Conservation (phyloP, 768 basidiomycete genomes). For the Steccherinum ochraceum region DNA sequence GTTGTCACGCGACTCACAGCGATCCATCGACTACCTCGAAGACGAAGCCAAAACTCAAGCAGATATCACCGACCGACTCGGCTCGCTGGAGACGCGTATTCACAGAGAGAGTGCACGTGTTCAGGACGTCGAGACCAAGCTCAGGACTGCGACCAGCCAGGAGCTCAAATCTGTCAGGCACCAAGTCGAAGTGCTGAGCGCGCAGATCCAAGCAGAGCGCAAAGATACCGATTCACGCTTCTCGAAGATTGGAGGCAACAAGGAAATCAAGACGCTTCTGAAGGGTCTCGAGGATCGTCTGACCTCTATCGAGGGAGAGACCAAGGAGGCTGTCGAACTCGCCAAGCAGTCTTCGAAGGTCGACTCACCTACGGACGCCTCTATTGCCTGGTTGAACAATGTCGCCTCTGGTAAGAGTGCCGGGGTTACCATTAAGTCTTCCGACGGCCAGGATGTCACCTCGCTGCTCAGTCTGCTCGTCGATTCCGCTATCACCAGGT, state of each 20-base stretch:
- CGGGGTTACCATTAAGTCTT: constrained; percentile 57
- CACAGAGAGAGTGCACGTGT: constrained; percentile 38
- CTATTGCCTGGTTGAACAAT: constrained; percentile 70
- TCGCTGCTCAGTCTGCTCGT: constrained; percentile 70
- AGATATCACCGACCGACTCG: constrained; percentile 50
- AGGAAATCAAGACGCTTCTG: constrained; percentile 50
- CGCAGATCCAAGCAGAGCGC: constrained; percentile 28
- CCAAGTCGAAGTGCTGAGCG: constrained; percentile 50
- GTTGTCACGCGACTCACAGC: constrained; percentile 51
- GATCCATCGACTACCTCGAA: constrained; percentile 43
- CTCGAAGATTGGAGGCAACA: constrained; percentile 32
- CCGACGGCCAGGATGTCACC: constrained; percentile 70
- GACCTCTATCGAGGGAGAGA: constrained; percentile 51
- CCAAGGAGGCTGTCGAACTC: constrained; percentile 68
- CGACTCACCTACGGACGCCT: constrained; percentile 27
- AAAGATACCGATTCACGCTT: constrained; percentile 10
- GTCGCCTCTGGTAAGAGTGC: constrained; percentile 33
- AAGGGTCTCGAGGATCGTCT: constrained; percentile 58
- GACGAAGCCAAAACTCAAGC: constrained; percentile 42
- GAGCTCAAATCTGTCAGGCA: constrained; percentile 44
- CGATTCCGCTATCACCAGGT: constrained; percentile 61
- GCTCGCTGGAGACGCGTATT: constrained; percentile 49
- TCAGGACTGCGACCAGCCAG: constrained; percentile 32
- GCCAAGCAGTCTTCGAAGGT: constrained; percentile 42
- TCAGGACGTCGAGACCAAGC: constrained; percentile 47